phyloP scores from a whole-genome alignment of 1,139 yeast genomes.

The Yamadazyma triangularis region DNA sequence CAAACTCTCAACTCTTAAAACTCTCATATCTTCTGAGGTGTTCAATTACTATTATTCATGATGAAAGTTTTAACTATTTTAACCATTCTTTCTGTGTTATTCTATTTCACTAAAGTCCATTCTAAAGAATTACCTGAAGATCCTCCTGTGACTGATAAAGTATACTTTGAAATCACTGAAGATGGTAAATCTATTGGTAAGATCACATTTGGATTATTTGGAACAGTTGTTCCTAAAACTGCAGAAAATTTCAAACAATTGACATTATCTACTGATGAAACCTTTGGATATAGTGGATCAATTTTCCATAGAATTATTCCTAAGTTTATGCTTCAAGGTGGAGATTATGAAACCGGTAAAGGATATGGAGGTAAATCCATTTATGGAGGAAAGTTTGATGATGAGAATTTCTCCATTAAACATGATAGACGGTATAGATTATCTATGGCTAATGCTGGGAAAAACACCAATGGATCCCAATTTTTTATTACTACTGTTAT shows the following conservation, averaged over 20 bases:
- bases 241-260: constrained; percentile 56
- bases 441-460: constrained; percentile 66
- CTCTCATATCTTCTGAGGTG: constrained; percentile 1
- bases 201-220: constrained; percentile 66
- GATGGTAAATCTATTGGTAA: constrained; percentile 72
- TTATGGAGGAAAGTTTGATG: constrained; percentile 53
- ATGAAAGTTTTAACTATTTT: constrained; percentile 28
- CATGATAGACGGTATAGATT: constrained; percentile 57
- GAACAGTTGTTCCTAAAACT: constrained; percentile 59
- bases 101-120: constrained; percentile 15
- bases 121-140: constrained; percentile 36
- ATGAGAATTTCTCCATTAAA: constrained; percentile 53
- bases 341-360: constrained; percentile 56
- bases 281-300: constrained; percentile 46
- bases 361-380: constrained; percentile 61
- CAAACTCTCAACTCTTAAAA: too few relatives aligned
- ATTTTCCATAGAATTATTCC: constrained; percentile 57
- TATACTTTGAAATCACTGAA: constrained; percentile 80
- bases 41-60: constrained; percentile 7
- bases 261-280: constrained; percentile 57
- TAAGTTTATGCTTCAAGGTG: constrained; percentile 59
- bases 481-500: constrained; percentile 61
- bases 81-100: constrained; percentile 13
- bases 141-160: constrained; percentile 68
- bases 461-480: constrained; percentile 59